phyloP scores from a whole-genome alignment of 805 yeast species.

The Saccharomycopsis guyanensis region DNA sequence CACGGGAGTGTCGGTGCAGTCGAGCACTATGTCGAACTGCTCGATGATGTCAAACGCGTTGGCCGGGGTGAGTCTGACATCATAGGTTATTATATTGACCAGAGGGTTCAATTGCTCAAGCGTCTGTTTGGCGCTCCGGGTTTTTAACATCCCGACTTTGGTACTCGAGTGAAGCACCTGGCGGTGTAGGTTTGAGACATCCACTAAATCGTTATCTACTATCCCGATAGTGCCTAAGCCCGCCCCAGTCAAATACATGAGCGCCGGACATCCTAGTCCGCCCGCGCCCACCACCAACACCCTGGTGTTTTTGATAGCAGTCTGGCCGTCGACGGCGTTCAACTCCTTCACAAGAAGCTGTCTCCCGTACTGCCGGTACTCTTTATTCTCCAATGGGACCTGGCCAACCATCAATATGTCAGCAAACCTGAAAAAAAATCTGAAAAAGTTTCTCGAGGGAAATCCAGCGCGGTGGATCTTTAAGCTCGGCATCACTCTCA shows the following conservation, averaged over 20 bases:
- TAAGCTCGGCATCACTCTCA: no score
- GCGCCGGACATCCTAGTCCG: slow-evolving; percentile 90
- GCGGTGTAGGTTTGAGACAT: slow-evolving; percentile 77
- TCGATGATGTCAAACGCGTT: slow-evolving; percentile 60
- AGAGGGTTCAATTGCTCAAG: slow-evolving; percentile 57
- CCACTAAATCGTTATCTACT: slow-evolving; percentile 81
- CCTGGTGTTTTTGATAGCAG: slow-evolving; percentile 45
- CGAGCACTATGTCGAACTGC: slow-evolving; percentile 71
- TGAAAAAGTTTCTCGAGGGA: no score
- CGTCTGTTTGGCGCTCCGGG: slow-evolving; percentile 64
- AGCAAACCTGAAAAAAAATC: no score
- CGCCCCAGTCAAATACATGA: slow-evolving; percentile 76
- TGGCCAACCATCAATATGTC: not conserved
- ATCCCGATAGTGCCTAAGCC: slow-evolving; percentile 85
- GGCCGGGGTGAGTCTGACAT: slow-evolving; percentile 38
- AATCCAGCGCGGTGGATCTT: no score
- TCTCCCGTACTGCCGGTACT: slow-evolving; percentile 80
- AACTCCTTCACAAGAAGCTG: slow-evolving; percentile 89
- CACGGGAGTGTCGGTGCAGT: slow-evolving; percentile 91
- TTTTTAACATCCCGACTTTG: slow-evolving; percentile 62
- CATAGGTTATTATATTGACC: slow-evolving; percentile 47
- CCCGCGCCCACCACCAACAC: slow-evolving; percentile 92
- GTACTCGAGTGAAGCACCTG: slow-evolving; percentile 73
- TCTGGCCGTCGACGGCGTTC: slow-evolving; percentile 39
- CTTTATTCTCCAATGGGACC: slow-evolving; percentile 41